Conservation (phyloP, 2,329 filamentous ascomycete species). For the Pseudogymnoascus sp. region DNA sequence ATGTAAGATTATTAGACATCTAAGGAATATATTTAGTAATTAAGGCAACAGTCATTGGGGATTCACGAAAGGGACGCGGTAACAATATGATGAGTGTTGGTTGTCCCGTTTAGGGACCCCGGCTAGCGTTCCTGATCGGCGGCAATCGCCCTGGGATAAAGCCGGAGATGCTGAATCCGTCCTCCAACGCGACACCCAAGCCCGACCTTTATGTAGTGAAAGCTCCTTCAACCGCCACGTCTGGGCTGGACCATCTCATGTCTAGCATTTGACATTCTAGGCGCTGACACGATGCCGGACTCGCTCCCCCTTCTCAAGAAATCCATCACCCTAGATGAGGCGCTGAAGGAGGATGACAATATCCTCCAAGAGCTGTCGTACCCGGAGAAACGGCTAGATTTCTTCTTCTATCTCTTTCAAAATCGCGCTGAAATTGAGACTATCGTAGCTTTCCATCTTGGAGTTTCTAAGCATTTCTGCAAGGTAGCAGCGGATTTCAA, state of each 20-base stretch:
- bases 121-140: not conserved
- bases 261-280: not conserved
- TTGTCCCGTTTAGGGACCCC: not conserved
- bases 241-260: not conserved
- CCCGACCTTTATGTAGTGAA: too few relatives aligned
- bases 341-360: not conserved
- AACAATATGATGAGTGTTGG: not conserved
- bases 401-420: conserved; percentile 18
- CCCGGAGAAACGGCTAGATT: conserved; percentile 16
- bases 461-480: conserved; percentile 14
- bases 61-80: not conserved
- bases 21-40: not conserved
- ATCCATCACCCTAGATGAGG: conserved; percentile 8
- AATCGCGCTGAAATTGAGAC: conserved; percentile 20
- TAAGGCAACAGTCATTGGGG: not conserved
- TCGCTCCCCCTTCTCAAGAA: conserved; percentile 12
- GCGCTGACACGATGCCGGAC: not conserved
- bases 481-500: conserved; percentile 18
- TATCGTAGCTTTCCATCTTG: conserved; percentile 25
- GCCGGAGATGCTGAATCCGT: not conserved
- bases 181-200: too few relatives aligned
- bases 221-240: not conserved
- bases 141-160: not conserved
- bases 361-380: conserved; percentile 11
- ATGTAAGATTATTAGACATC: not conserved